Base-by-base conservation (phyloP, 768 basidiomycete species). In the Melanogaster broomeanus region DNA sequence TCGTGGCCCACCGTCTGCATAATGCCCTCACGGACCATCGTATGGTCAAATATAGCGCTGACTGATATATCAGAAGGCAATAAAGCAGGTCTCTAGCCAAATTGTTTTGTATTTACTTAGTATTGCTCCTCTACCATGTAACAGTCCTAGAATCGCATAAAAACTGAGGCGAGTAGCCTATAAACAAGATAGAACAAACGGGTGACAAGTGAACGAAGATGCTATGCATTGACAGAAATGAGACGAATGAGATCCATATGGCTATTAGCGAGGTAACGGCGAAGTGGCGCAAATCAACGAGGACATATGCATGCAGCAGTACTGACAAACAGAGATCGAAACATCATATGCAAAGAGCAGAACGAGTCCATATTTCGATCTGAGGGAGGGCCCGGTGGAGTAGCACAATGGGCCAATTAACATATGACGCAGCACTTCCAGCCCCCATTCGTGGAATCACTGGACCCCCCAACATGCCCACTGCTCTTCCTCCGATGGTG, bases 341-440 rank as follows among this genome's bases (percentile, higher is more conserved):
- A 51, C 25, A 30, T 51, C 46, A 34, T 24, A 48, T 49, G 45
- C 30, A n/a, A 28, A 39, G 34, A 11, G 19, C 18, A 33, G 27
- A 50, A 25, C 25, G 37, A 48, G 49, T 51, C 45, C 43, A 18
- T 51, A 27, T 4, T 34, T 11, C 33, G 25, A 31, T n/a, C n/a
- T 40, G 42, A 48, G 18, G 19, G 49, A 27, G 25, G 8, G 8
- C 25, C 25, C 25, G 8, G 25, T 4, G 8, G 13, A 39, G 15
- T 31, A 16, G 12, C 10, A 27, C 9, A 13, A 6, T 25, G 21
- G 24, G 15, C 52, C 28, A 30, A 52, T 63, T 68, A 89, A 62
- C 85, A 89, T 51, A 90, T 75, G 37, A 88, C 81, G 59, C 88
- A 90, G 67, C 88, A 90, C 55, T 74, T 73, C 64, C 65, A 69